These are phyloP conservation scores for Tetragonia tetragonoides DNA, from an alignment of 148 eudicot species.

Conservation along the genomic window DNA sequence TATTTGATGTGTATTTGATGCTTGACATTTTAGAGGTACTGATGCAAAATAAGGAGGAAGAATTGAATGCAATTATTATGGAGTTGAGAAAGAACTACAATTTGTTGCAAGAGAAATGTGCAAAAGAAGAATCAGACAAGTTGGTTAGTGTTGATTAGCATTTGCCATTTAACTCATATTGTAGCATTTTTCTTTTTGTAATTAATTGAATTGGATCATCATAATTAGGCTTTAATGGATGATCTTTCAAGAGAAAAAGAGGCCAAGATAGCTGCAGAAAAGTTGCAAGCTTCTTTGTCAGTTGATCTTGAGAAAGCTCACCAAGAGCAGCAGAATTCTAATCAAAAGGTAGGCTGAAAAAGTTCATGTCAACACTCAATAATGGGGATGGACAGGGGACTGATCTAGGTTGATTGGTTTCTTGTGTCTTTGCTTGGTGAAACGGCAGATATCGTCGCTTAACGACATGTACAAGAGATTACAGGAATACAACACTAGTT, in stretches of 20 bases:
- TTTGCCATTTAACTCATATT: background rate
- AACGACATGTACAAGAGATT: slow-evolving; percentile 86
- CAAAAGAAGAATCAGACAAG: slow-evolving; percentile 73
- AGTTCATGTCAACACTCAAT: background rate
- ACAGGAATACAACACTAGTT: slow-evolving; percentile 89
- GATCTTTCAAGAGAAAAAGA: slow-evolving; percentile 69
- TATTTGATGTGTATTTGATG: slow-evolving; percentile 17
- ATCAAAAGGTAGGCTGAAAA: slow-evolving; percentile 56
- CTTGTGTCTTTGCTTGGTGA: slow-evolving; percentile 14
- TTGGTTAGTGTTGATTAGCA: slow-evolving; percentile 44
- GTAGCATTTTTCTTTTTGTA: background rate
- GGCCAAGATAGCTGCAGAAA: slow-evolving; percentile 69
- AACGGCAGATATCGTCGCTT: slow-evolving; percentile 68
- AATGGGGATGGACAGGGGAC: background rate
- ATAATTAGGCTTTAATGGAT: slow-evolving; percentile 63
- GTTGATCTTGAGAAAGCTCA: slow-evolving; percentile 67
- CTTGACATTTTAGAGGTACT: slow-evolving; percentile 51
- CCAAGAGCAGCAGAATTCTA: slow-evolving; percentile 55
- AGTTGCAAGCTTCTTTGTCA: slow-evolving; percentile 52
- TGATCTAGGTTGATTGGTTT: background rate
- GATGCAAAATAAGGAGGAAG: slow-evolving; percentile 88
- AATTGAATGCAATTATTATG: slow-evolving; percentile 74
- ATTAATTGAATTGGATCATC: slow-evolving; percentile 14
- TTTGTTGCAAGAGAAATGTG: slow-evolving; percentile 67
- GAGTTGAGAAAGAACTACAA: slow-evolving; percentile 68